Evolutionary conservation across 2,329 filamentous ascomycete species (phyloP).

Genomic region (Stemphylium beticola): DNA sequence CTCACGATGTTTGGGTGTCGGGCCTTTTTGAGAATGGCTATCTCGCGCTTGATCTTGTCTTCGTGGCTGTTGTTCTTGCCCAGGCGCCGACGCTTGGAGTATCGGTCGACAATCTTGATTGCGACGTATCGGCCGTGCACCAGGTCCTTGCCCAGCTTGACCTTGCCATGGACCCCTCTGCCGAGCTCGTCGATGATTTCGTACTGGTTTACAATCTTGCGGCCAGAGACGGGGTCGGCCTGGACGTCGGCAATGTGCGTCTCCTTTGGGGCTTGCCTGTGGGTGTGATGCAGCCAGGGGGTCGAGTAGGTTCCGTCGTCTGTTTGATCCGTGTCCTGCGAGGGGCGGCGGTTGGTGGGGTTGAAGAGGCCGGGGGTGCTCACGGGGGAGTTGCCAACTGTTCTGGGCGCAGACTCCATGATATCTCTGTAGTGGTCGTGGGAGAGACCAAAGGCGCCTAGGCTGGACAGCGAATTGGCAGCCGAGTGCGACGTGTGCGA

Average conservation of each 20-base stretch:
- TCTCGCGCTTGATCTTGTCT: slow-evolving; percentile 91
- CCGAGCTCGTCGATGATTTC: slow-evolving; percentile 96
- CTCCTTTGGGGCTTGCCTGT: slow-evolving; percentile 59
- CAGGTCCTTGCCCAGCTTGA: slow-evolving; percentile 88
- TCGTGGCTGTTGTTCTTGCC: slow-evolving; percentile 74
- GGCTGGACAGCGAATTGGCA: slow-evolving; percentile 47
- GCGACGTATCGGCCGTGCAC: slow-evolving; percentile 80
- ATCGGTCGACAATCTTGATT: slow-evolving; percentile 97
- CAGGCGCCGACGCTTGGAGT: slow-evolving; percentile 90
- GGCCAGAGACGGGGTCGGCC: slow-evolving; percentile 83
- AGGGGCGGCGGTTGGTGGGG: slow-evolving; percentile 37
- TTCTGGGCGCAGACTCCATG: slow-evolving; percentile 50
- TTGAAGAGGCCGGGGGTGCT: slow-evolving; percentile 57
- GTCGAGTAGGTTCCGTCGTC: slow-evolving; percentile 55
- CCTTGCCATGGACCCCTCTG: slow-evolving; percentile 94
- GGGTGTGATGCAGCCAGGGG: slow-evolving; percentile 58
- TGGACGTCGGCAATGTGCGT: slow-evolving; percentile 93
- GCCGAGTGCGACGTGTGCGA: slow-evolving; percentile 52
- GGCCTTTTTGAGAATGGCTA: slow-evolving; percentile 98
- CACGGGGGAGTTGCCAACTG: slow-evolving; percentile 55
- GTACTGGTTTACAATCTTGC: slow-evolving; percentile 97
- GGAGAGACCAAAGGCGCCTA: slow-evolving; percentile 50
- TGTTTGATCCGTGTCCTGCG: slow-evolving; percentile 36
- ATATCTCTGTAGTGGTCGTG: slow-evolving; percentile 40
- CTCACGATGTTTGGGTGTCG: slow-evolving; percentile 97